phyloP scores from a whole-genome alignment of 2,329 filamentous ascomycete species.

The Microdochium bolleyi region DNA sequence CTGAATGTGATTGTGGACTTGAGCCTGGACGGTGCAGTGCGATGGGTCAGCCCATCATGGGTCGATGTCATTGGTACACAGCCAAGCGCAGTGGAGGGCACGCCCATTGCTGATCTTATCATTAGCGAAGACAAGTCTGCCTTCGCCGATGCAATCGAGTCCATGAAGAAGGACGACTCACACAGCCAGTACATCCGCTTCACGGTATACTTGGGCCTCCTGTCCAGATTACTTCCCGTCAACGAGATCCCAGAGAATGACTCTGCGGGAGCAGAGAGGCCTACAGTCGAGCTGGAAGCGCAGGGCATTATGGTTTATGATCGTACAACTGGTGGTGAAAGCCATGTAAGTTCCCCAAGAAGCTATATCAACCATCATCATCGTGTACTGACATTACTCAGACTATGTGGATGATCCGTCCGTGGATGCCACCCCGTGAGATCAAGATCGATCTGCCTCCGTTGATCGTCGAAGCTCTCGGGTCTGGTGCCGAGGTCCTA shows the following conservation, averaged over 20 bases:
- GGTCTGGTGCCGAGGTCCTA: slow-evolving; percentile 88
- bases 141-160: slow-evolving; percentile 78
- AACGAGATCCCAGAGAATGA: slow-evolving; percentile 28
- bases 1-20: slow-evolving; percentile 95
- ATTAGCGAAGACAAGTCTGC: slow-evolving; percentile 68
- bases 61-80: slow-evolving; percentile 80
- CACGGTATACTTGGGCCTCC: slow-evolving; percentile 59
- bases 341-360: slow-evolving; percentile 62
- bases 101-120: slow-evolving; percentile 72
- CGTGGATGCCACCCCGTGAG: slow-evolving; percentile 79
- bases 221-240: slow-evolving; percentile 53
- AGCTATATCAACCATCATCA: not conserved
- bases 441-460: slow-evolving; percentile 91
- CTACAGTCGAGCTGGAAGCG: slow-evolving; percentile 75
- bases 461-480: slow-evolving; percentile 84
- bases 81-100: slow-evolving; percentile 64
- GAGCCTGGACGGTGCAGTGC: slow-evolving; percentile 79
- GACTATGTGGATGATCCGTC: slow-evolving; percentile 99
- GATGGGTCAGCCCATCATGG: slow-evolving; percentile 97
- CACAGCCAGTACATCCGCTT: slow-evolving; percentile 87
- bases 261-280: slow-evolving; percentile 29
- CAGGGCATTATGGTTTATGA: slow-evolving; percentile 99
- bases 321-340: slow-evolving; percentile 74
- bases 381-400: slow-evolving; percentile 29
- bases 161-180: slow-evolving; percentile 87